These are phyloP conservation scores for Ceratocystis diversiconidia DNA, from an alignment of 2,329 filamentous ascomycete genomes.

Conservation along the genomic window DNA sequence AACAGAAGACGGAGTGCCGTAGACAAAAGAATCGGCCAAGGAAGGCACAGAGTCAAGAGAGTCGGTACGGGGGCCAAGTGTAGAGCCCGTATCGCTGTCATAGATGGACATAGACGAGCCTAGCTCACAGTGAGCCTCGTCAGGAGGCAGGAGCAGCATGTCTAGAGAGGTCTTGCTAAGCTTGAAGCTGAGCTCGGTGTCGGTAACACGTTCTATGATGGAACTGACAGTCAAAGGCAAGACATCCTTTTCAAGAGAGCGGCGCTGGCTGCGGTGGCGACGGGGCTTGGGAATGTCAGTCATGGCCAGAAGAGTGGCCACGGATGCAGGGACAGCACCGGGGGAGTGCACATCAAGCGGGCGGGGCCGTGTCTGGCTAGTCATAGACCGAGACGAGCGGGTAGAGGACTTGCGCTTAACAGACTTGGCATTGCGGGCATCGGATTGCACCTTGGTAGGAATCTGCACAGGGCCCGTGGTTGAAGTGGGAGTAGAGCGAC, in stretches of 20 bases:
- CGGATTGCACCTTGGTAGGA: slow-evolving; percentile 27
- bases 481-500: slow-evolving; percentile 15
- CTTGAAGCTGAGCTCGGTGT: slow-evolving; percentile 36
- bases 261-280: slow-evolving; percentile 24
- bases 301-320: slow-evolving; percentile 46
- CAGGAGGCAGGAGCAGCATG: slow-evolving; percentile 44
- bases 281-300: slow-evolving; percentile 43
- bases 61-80: slow-evolving; percentile 38
- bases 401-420: slow-evolving; percentile 23
- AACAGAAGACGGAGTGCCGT: slow-evolving; percentile 35
- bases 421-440: neutral
- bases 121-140: slow-evolving; percentile 39
- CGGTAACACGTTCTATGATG: slow-evolving; percentile 15
- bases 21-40: slow-evolving; percentile 39
- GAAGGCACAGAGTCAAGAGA: slow-evolving; percentile 50
- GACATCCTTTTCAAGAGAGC: slow-evolving; percentile 37
- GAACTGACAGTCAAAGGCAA: slow-evolving; percentile 14
- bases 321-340: slow-evolving; percentile 42
- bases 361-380: slow-evolving; percentile 26
- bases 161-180: slow-evolving; percentile 43
- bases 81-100: slow-evolving; percentile 38
- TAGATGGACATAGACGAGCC: slow-evolving; percentile 27
- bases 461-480: slow-evolving; percentile 42
- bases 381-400: slow-evolving; percentile 25
- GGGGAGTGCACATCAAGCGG: slow-evolving; percentile 35